Percentiles rank a stretch among this genome's conserved stretches.
Evolutionary conservation across 345 rosid genomes (phyloP).

Genomic region (Lumnitzera racemosa): DNA sequence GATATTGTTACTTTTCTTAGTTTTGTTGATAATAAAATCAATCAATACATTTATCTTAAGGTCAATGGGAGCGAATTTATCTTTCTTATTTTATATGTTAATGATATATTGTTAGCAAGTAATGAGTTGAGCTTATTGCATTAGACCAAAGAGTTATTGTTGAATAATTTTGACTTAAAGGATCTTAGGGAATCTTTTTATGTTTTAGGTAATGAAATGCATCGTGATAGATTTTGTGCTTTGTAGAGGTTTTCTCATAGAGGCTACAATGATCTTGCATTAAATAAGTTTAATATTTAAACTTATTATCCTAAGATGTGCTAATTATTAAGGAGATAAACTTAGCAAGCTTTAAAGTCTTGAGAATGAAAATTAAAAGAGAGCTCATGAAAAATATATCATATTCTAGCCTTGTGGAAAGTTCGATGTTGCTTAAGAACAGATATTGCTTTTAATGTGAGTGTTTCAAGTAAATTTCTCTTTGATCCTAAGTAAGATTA

Average conservation of each 20-base stretch:
- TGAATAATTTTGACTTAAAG: background rate
- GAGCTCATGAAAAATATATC: too few species aligned
- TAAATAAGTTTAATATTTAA: background rate
- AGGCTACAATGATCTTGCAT: background rate
- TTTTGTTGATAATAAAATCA: too few species aligned
- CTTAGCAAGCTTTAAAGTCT: too few species aligned
- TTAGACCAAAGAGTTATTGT: background rate
- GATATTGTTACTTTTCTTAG: too few species aligned
- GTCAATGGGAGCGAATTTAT: background rate
- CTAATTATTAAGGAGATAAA: too few species aligned
- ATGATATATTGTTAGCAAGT: background rate
- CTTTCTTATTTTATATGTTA: background rate
- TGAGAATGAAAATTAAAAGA: too few species aligned
- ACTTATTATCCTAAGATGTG: too few species aligned
- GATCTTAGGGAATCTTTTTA: background rate
- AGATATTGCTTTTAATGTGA: too few species aligned
- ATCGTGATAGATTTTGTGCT: background rate
- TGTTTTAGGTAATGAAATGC: background rate
- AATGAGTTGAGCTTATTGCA: background rate
- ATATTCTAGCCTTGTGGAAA: too few species aligned
- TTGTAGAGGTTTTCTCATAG: background rate
- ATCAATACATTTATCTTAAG: background rate
- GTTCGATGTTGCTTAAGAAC: too few species aligned
- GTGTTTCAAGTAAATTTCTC: too few species aligned
- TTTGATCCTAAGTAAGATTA: too few species aligned